phyloP scores from a whole-genome alignment of 805 yeast genomes.

The Myxozyma udenii region DNA sequence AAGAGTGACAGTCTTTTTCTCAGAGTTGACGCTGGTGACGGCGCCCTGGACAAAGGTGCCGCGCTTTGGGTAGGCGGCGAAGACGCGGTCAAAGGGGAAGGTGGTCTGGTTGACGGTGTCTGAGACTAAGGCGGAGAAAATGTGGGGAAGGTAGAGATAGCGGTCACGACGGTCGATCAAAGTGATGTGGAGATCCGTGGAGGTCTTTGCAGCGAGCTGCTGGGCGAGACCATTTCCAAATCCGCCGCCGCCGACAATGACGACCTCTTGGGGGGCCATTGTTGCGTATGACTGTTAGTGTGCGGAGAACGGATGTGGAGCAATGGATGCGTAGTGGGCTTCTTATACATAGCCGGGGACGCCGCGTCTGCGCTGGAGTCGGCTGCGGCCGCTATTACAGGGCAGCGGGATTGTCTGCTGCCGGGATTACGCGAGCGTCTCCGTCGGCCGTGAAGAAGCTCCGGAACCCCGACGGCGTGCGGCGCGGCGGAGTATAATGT shows the following conservation, averaged over 20 bases:
- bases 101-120: background rate
- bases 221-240: background rate
- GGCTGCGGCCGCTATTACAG: too few species aligned
- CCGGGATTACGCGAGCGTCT: too few species aligned
- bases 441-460: too few species aligned
- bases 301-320: background rate
- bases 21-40: background rate
- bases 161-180: background rate
- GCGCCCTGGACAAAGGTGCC: background rate
- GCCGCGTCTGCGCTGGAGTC: too few species aligned
- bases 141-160: background rate
- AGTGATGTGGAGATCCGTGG: background rate
- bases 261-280: slow-evolving; percentile 7
- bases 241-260: slow-evolving; percentile 15
- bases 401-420: too few species aligned
- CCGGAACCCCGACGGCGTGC: too few species aligned
- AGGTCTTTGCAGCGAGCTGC: background rate
- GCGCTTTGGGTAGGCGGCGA: background rate
- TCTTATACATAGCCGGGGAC: too few species aligned
- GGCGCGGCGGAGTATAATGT: too few species aligned
- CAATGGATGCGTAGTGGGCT: too few species aligned
- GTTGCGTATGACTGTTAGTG: background rate
- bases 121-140: background rate
- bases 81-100: background rate
- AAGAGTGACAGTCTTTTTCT: background rate